Base-by-base conservation (phyloP, 2,329 filamentous ascomycete genomes). In the Clonostachys rhizophaga region DNA sequence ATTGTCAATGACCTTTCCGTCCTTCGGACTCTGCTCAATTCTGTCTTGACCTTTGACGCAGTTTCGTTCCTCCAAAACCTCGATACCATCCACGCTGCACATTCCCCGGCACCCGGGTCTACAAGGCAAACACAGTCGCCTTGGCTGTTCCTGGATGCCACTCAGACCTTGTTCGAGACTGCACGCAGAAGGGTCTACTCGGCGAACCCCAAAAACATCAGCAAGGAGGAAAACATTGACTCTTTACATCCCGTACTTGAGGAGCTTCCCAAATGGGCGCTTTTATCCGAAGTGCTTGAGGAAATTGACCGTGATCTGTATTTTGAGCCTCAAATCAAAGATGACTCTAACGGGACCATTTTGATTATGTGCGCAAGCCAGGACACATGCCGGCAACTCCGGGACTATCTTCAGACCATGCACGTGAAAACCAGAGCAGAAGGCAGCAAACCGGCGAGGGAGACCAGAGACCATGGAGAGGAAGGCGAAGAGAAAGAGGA, bases 341-440 rank as follows among this genome's bases (percentile, higher is more conserved):
- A 94, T 62, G 89, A 91, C 57, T 95, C 91, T 0, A 95, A 91
- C 60, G 88, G 89, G n/a, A 89, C 89, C 3, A 90, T 96, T 44
- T 71, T 99, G 34, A 89, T 99, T 62, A 97, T 99, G 94, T 97
- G 92, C 61, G 86, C 86, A 24, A 92, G 95, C 58, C 83, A 88
- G 48, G 83, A 84, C 47, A 95, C 90, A 9, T 95, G 89, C 59
- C 81, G 87, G 13, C 94, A 99, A 58, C 73, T 99, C 40, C 83
- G 90, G 53, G 92, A 97, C 62, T 97, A 92, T 61, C 71, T 99
- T 17, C 87, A 95, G 62, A 91, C 83, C 7, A 96, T 96, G 90
- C 83, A 95, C 59, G 78, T 91, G 30, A 82, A 79, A 46, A 76
- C 83, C 46, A 76, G 64, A 57, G 61, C 58, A 41, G 72, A 78